Evolutionary conservation across 1,284 basidiomycete species (phyloP), one percentile per base, ranked within the genome.

Genomic region (Moesziomyces aphidis): DNA sequence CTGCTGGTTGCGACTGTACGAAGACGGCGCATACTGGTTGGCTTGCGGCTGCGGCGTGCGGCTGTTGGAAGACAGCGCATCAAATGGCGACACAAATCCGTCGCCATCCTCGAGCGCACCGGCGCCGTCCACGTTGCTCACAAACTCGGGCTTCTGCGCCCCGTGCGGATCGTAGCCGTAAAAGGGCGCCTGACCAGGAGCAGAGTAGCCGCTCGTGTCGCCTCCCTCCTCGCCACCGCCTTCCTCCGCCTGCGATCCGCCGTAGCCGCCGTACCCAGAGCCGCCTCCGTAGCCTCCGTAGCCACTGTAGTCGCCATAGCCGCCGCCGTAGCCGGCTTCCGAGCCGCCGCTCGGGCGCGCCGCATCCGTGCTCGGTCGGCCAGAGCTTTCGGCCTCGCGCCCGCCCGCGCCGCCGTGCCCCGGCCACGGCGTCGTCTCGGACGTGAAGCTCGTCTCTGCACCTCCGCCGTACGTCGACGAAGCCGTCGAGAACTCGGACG

Each of bases 11-110:
- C 53, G 52, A 11, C 55, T 44, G 28, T 63, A 61, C 34, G 61
- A 34, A 13, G 31, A 60, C 19, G 62, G 54, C n/a, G 55, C 61
- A 47, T 70, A 70, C 50, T 69, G 56, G n/a, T 62, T 66, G 47
- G 51, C 48, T 47, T 63, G 72, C 8, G 68, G 67, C 49, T 75
- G 73, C 5, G 68, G 73, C 19, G 67, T 70, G 21, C 54, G 61
- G 31, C 53, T 66, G 46, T 66, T 34, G 44, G 61, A 64, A 6
- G 88, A 86, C 55, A 87, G 85, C 50, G 86, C 87, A 78, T 93
- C 92, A 92, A 95, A 94, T 9, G 93, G 87, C n/a, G 92, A 94
- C 47, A 95, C 88, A 76, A 96, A 93, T 1, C 85, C 83, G 11
- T 80, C 81, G 19, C 47, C 68, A 3, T 44, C 64, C 24, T 65